These are phyloP conservation scores for Eragrostis curvula DNA, from an alignment of 176 grass and related monocot genomes.

Conservation along the genomic window DNA sequence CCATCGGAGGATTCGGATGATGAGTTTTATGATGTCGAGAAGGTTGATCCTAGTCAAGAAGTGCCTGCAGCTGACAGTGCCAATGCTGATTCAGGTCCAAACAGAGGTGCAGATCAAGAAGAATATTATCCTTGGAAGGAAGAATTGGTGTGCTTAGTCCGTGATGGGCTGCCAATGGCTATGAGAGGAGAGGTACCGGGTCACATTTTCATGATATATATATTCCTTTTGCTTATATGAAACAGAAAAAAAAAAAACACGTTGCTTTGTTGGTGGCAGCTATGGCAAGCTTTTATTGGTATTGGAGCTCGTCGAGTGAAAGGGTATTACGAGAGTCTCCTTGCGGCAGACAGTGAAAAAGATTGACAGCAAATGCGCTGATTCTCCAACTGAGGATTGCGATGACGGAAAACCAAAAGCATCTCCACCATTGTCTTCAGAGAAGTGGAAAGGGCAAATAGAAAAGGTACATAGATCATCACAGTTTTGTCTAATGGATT, in stretches of 20 bases:
- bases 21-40: constrained; percentile 96
- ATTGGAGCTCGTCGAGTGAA: constrained; percentile 84
- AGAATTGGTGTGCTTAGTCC: constrained; percentile 85
- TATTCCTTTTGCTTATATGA: not conserved
- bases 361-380: constrained; percentile 38
- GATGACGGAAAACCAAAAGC: constrained; percentile 48
- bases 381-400: constrained; percentile 38
- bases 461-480: constrained; percentile 70
- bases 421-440: constrained; percentile 55
- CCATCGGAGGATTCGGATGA: constrained; percentile 79
- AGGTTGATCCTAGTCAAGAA: constrained; percentile 76
- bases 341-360: constrained; percentile 42
- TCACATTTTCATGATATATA: constrained; percentile 16
- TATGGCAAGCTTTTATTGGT: constrained; percentile 99
- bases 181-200: constrained; percentile 90
- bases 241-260: not conserved
- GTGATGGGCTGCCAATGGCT: constrained; percentile 91
- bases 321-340: constrained; percentile 85
- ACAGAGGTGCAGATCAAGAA: constrained; percentile 43
- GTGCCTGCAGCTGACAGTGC: constrained; percentile 54
- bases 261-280: constrained; percentile 49
- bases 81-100: constrained; percentile 51
- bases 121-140: constrained; percentile 78
- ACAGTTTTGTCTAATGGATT: not conserved
- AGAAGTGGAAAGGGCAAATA: constrained; percentile 99